Evolutionary conservation across 352 stramenopile species (phyloP).

Genomic region (Phytophthora crassamura): DNA sequence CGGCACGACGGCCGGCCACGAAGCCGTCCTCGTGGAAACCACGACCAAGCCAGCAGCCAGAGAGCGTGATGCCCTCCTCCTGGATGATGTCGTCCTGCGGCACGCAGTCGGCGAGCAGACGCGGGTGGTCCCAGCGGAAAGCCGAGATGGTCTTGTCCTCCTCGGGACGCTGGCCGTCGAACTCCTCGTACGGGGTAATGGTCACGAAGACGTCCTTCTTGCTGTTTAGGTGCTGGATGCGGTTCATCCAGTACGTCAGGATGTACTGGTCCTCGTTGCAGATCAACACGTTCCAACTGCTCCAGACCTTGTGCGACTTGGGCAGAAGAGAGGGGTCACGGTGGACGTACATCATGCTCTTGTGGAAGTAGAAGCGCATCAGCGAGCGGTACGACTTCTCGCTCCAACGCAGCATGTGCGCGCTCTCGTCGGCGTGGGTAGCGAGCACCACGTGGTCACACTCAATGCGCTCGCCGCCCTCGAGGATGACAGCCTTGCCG

Average conservation of each 20-base stretch:
- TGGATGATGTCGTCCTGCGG: slow-evolving; percentile 89
- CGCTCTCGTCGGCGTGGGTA: slow-evolving; percentile 82
- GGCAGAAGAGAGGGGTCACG: slow-evolving; percentile 79
- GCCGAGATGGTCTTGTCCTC: slow-evolving; percentile 65
- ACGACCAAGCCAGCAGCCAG: slow-evolving; percentile 79
- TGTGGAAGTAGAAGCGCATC: slow-evolving; percentile 87
- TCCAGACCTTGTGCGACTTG: slow-evolving; percentile 81
- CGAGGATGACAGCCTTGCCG: slow-evolving; percentile 82
- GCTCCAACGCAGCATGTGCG: slow-evolving; percentile 82
- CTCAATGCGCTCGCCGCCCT: slow-evolving; percentile 73
- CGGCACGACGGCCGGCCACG: slow-evolving; percentile 77
- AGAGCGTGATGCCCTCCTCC: slow-evolving; percentile 85
- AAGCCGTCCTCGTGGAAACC: slow-evolving; percentile 91
- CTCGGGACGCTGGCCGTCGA: slow-evolving; percentile 61
- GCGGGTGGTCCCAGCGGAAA: slow-evolving; percentile 89
- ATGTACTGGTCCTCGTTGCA: slow-evolving; percentile 86
- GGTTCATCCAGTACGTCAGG: slow-evolving; percentile 92
- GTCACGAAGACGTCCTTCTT: slow-evolving; percentile 90
- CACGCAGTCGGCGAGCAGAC: slow-evolving; percentile 82
- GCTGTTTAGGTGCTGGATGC: slow-evolving; percentile 86
- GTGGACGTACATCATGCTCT: slow-evolving; percentile 90
- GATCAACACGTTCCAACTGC: slow-evolving; percentile 88
- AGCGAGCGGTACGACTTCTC: slow-evolving; percentile 67
- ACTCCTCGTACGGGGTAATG: slow-evolving; percentile 77
- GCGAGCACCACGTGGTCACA: slow-evolving; percentile 89